Percentiles rank a stretch among this genome's conserved stretches.
Conservation (phyloP, 106 monocot genomes). For the Amphibolis antarctica region DNA sequence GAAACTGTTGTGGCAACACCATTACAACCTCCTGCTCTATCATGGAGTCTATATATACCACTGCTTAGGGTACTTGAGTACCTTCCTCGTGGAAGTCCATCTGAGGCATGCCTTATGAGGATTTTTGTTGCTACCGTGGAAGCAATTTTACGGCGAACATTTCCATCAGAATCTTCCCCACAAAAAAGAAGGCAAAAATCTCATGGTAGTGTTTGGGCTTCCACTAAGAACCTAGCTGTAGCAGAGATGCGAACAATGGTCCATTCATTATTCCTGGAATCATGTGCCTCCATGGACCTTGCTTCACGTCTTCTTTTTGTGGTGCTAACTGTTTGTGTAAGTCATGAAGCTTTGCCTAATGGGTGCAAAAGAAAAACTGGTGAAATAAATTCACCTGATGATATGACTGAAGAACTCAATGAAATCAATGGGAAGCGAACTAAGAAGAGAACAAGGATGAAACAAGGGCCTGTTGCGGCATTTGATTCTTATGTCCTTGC, state of each 20-base stretch:
- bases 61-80: constrained; percentile 87
- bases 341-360: constrained; percentile 74
- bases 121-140: constrained; percentile 96
- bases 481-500: constrained; percentile 96
- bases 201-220: constrained; percentile 40
- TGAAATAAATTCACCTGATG: constrained; percentile 22
- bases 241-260: constrained; percentile 94
- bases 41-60: constrained; percentile 85
- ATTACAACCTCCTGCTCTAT: constrained; percentile 83
- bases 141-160: constrained; percentile 75
- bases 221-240: constrained; percentile 69
- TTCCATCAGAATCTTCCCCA: constrained; percentile 46
- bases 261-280: constrained; percentile 88
- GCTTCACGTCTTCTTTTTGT: constrained; percentile 90
- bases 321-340: constrained; percentile 82
- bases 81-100: constrained; percentile 91
- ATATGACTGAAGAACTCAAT: constrained; percentile 23
- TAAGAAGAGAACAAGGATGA: constrained; percentile 39
- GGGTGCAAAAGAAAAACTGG: constrained; percentile 83
- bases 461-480: constrained; percentile 81
- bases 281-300: constrained; percentile 88
- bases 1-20: constrained; percentile 89
- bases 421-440: constrained; percentile 30
- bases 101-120: constrained; percentile 95
- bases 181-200: constrained; percentile 38